Conservation (phyloP, 495 filamentous ascomycete species). For the Acidomyces sp. region DNA sequence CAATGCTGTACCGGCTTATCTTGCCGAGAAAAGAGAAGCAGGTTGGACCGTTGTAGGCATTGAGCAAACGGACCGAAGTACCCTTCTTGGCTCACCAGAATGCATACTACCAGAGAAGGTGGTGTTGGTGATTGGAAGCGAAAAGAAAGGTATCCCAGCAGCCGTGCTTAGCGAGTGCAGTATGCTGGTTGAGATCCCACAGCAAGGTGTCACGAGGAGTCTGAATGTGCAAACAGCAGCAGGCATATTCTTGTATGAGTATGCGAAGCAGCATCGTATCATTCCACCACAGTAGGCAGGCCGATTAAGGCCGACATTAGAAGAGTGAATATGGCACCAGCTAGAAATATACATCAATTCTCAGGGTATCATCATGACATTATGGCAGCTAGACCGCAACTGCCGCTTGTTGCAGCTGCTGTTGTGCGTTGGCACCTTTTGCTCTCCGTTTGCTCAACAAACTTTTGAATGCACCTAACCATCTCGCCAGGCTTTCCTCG, state of each 20-base stretch:
- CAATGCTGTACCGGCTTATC: conserved; percentile 5
- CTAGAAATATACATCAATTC: no score
- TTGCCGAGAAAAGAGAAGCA: conserved; percentile 25
- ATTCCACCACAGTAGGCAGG: no score
- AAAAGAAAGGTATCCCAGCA: conserved; percentile 36
- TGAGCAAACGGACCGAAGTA: conserved; percentile 37
- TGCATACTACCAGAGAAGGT: conserved; percentile 28
- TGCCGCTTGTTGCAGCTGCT: background rate
- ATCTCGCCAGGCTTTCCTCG: conserved; percentile 72
- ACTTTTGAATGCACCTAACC: conserved; percentile 83
- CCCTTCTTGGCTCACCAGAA: conserved; percentile 25
- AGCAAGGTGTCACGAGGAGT: conserved; percentile 36
- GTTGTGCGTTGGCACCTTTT: background rate
- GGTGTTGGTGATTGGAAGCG: conserved; percentile 35
- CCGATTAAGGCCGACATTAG: no score
- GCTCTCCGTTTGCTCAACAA: conserved; percentile 56
- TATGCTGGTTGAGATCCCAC: conserved; percentile 37
- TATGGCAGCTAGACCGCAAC: background rate
- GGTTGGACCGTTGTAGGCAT: conserved; percentile 36
- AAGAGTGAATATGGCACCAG: no score
- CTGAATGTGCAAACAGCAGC: conserved; percentile 42
- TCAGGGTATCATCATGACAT: no score
- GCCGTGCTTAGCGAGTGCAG: conserved; percentile 32
- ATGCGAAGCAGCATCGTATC: conserved; percentile 21
- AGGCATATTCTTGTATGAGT: conserved; percentile 36